Evolutionary conservation across 2,329 filamentous ascomycete species (phyloP).

Genomic region (Fusarium virguliforme): DNA sequence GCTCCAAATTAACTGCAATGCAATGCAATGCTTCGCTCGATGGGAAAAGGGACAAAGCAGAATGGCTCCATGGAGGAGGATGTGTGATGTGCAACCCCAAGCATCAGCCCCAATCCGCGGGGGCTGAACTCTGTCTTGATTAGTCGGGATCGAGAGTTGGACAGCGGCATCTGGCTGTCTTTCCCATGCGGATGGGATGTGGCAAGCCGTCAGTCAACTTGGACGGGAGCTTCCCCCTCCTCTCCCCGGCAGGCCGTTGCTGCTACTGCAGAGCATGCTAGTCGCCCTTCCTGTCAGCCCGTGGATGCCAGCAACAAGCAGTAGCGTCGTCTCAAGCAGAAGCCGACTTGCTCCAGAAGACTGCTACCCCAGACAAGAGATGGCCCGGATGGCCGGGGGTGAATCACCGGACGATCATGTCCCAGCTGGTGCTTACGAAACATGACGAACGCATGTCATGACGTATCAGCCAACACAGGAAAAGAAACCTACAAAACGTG

Average conservation of each 20-base stretch:
- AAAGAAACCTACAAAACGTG: constrained; percentile 16
- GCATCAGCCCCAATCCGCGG: constrained; percentile 32
- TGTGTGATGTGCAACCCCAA: constrained; percentile 13
- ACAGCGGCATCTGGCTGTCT: constrained; percentile 29
- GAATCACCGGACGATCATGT: constrained; percentile 41
- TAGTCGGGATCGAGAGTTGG: constrained; percentile 45
- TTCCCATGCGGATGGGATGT: neutral
- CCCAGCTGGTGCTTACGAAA: constrained; percentile 44
- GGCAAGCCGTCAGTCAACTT: constrained; percentile 15
- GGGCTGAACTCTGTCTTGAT: constrained; percentile 45
- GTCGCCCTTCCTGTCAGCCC: constrained; percentile 3
- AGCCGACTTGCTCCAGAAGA: constrained; percentile 5
- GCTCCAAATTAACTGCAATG: constrained; percentile 16
- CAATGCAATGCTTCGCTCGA: constrained; percentile 17
- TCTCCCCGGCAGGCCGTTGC: constrained; percentile 36
- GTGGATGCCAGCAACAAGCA: neutral
- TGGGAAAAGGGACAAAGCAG: neutral
- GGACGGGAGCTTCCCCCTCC: constrained; percentile 23
- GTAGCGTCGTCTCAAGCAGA: constrained; percentile 23
- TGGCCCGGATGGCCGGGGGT: neutral
- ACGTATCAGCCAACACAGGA: constrained; percentile 40
- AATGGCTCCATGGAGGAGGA: constrained; percentile 1
- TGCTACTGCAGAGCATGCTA: neutral
- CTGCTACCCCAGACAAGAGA: constrained; percentile 24
- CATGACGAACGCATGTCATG: constrained; percentile 43